Conservation (phyloP, 1,284 basidiomycete species). For the Austropuccinia psidii region DNA sequence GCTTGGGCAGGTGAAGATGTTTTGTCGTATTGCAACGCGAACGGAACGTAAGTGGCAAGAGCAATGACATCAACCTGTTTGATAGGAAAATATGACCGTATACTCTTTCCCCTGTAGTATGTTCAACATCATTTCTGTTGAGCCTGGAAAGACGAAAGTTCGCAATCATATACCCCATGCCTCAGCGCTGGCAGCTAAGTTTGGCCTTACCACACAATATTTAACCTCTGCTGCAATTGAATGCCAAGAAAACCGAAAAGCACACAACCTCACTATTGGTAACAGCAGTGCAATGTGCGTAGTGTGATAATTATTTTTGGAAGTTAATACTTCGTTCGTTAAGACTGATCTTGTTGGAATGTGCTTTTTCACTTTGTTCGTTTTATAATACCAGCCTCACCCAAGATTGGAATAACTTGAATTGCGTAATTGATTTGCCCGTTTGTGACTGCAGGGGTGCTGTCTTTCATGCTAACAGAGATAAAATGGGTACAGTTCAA, state of each 20-base stretch:
- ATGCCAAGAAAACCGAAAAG: neutral
- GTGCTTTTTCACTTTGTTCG: too few relatives aligned
- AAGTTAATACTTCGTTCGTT: too few relatives aligned
- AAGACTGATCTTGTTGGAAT: too few relatives aligned
- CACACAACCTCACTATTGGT: neutral
- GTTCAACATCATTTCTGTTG: slow-evolving; percentile 30
- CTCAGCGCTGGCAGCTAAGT: neutral
- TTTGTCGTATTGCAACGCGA: slow-evolving; percentile 23
- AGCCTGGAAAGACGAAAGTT: slow-evolving; percentile 18
- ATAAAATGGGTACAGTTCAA: slow-evolving; percentile 19
- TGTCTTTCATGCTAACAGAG: neutral
- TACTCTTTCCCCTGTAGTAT: neutral
- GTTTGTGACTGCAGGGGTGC: slow-evolving; percentile 16
- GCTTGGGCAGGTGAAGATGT: slow-evolving; percentile 20
- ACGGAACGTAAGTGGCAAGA: slow-evolving; percentile 26
- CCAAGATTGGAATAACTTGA: too few relatives aligned
- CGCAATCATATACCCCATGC: slow-evolving; percentile 28
- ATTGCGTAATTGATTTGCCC: slow-evolving; percentile 26
- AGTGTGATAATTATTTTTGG: too few relatives aligned
- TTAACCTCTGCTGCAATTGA: slow-evolving; percentile 11
- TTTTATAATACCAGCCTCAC: too few relatives aligned
- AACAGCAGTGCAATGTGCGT: slow-evolving; percentile 8
- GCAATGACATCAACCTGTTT: neutral
- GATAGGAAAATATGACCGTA: neutral
- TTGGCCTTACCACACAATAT: slow-evolving; percentile 33